Evolutionary conservation across 768 basidiomycete species (phyloP), one percentile per base, ranked within the genome.

Genomic region (Asterophora lycoperdoides): DNA sequence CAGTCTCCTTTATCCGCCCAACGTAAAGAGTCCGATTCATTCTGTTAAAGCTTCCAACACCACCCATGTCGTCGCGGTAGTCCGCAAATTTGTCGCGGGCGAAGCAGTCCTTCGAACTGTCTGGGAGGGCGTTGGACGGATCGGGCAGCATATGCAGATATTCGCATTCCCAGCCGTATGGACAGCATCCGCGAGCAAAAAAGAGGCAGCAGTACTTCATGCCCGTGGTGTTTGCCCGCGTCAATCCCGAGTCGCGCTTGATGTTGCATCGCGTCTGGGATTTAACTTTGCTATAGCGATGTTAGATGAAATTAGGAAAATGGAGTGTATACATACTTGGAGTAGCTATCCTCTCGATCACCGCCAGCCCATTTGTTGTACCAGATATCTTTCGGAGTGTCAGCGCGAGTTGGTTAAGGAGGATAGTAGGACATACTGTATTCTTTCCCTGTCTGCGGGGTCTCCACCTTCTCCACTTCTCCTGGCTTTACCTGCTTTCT

Each of bases 331-430:
- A 74, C 86, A 49, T 56, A 93, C 93, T 93, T 95, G 30, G 93
- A 94, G 64, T 97, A 93, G 49, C 81, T 87, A 64, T 99, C 95
- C 66, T 97, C 96, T 26, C 92, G 81, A 65, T 99, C 96, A 48
- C 95, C 96, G 46, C 96, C 96, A n/a, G 96, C 96, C 95, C 95
- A 98, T 71, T 96, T 95, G 69, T 97, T 93, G 65, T 95, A 98
- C 95, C 96, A 99, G 44, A 95, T 89, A 68, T 99, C 89, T 89
- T 36, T 35, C 46, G 44, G 55, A 56, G 55, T 29, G 45, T 57
- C 26, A 47, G 49, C 33, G n/a, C 23, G 29, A 52, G 33, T 14
- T 14, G 10, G 28, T 35, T 26, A 4, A 23, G 37, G 30, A 33
- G 36, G 39, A 15, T 36, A 4, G 38, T 35, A 14, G 10, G 14